Conservation (phyloP, 1,284 basidiomycete species). For the Coriolopsis trogii region DNA sequence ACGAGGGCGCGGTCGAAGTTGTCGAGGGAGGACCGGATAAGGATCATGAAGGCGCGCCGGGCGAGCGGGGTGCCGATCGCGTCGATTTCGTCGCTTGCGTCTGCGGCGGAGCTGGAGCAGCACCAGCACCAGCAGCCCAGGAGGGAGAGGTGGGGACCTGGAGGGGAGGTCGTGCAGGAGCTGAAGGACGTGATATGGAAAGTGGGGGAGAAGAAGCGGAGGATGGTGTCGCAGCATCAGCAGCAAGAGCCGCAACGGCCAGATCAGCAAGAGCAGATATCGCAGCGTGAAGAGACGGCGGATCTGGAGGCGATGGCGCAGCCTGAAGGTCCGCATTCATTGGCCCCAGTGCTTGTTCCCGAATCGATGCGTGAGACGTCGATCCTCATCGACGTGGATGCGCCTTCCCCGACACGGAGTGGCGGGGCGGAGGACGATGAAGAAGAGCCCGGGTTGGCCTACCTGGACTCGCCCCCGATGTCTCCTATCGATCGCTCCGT, state of each 20-base stretch:
- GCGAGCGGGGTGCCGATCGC: constrained; percentile 38
- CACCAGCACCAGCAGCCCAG: constrained; percentile 4
- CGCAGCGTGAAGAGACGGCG: not conserved
- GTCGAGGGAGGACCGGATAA: constrained; percentile 73
- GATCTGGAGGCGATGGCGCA: not conserved
- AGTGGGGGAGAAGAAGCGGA: constrained; percentile 69
- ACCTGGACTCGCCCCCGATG: constrained; percentile 2
- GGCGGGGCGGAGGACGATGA: not conserved
- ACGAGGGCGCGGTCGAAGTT: constrained; percentile 61
- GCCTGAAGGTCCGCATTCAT: not conserved
- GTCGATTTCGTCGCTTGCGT: constrained; percentile 2
- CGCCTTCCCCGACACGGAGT: not conserved
- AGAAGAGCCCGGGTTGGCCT: constrained; percentile 1
- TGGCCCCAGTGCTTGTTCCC: not conserved
- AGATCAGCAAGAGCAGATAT: not conserved
- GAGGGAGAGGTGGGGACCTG: constrained; percentile 65
- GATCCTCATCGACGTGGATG: constrained; percentile 3
- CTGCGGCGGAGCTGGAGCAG: constrained; percentile 1
- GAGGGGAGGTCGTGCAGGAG: constrained; percentile 80
- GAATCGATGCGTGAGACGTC: constrained; percentile 5
- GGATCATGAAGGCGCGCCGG: constrained; percentile 55
- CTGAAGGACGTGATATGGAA: constrained; percentile 84
- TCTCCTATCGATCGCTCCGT: too few species aligned
- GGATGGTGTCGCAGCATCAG: constrained; percentile 45
- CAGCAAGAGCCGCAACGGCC: not conserved